Evolutionary conservation across 768 basidiomycete genomes (phyloP).

Genomic region (Russula dissimulans): DNA sequence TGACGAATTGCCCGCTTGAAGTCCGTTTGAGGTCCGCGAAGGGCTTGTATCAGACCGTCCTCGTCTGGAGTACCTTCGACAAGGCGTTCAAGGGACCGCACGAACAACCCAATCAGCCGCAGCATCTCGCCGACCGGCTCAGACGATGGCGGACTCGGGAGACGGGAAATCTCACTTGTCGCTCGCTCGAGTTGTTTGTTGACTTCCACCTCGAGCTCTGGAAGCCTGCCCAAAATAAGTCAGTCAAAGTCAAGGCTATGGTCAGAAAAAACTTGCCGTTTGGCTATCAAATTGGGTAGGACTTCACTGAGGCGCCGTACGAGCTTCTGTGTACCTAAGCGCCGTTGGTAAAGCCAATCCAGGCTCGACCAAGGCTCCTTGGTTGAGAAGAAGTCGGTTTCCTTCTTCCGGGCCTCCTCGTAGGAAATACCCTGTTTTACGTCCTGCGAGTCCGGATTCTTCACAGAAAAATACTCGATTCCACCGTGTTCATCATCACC

Average conservation of each 20-base stretch:
- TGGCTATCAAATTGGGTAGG: constrained; percentile 11
- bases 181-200: constrained; percentile 32
- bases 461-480: constrained; percentile 13
- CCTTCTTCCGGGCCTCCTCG: constrained; percentile 13
- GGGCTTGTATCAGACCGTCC: constrained; percentile 44
- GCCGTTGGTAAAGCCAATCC: constrained; percentile 4
- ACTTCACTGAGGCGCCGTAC: constrained; percentile 3
- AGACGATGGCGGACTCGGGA: constrained; percentile 42
- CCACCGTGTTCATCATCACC: not conserved
- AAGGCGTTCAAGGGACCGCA: constrained; percentile 32
- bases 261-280: not conserved
- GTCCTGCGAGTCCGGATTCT: constrained; percentile 17
- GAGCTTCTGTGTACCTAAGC: constrained; percentile 16
- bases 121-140: constrained; percentile 46
- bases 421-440: constrained; percentile 14
- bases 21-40: constrained; percentile 36
- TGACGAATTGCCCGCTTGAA: constrained; percentile 40
- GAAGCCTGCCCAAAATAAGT: constrained; percentile 35
- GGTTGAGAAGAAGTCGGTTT: constrained; percentile 10
- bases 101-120: constrained; percentile 36
- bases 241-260: not conserved
- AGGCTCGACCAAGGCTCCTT: constrained; percentile 9
- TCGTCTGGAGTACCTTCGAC: constrained; percentile 44
- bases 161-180: constrained; percentile 21
- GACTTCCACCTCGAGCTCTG: constrained; percentile 48